phyloP scores from a whole-genome alignment of 345 rosid species.

The Arabidopsis arenosa region DNA sequence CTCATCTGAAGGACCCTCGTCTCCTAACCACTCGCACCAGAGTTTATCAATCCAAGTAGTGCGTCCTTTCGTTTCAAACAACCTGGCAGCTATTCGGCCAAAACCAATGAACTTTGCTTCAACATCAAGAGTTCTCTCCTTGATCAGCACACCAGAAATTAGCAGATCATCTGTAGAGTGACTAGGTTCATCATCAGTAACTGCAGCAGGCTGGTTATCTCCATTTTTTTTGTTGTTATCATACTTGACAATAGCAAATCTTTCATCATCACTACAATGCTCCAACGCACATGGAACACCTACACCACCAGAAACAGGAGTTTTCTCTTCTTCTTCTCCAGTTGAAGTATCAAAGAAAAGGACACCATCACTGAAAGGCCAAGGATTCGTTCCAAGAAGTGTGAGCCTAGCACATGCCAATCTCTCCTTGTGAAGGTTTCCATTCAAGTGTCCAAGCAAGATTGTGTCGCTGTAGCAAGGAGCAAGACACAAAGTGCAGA shows the following conservation, averaged over 20 bases:
- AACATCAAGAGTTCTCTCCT: conserved; percentile 65
- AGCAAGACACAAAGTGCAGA: conserved; percentile 85
- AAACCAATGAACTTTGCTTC: conserved; percentile 61
- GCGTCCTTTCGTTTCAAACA: conserved; percentile 52
- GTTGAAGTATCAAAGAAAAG: conserved; percentile 67
- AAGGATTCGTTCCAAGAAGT: conserved; percentile 71
- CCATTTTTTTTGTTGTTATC: conserved; percentile 39
- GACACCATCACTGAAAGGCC: conserved; percentile 93
- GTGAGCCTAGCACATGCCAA: conserved; percentile 73
- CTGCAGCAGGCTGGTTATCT: conserved; percentile 33
- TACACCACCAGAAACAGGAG: conserved; percentile 33
- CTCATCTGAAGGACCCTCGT: conserved; percentile 45
- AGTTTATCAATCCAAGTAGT: conserved; percentile 55
- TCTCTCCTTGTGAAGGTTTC: conserved; percentile 76
- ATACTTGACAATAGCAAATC: conserved; percentile 64
- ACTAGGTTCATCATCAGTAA: conserved; percentile 23
- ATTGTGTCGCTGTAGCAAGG: conserved; percentile 80
- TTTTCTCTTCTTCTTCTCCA: conserved; percentile 46
- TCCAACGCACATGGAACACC: conserved; percentile 41
- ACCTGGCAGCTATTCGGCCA: conserved; percentile 68
- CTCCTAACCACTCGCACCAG: conserved; percentile 97
- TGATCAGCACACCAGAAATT: conserved; percentile 61
- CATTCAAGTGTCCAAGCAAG: conserved; percentile 78
- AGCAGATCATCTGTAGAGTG: conserved; percentile 43
- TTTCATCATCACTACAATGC: conserved; percentile 40